Evolutionary conservation across 1,139 yeast species (phyloP), one percentile per base, ranked within the genome.

Genomic region (Candida sp.): DNA sequence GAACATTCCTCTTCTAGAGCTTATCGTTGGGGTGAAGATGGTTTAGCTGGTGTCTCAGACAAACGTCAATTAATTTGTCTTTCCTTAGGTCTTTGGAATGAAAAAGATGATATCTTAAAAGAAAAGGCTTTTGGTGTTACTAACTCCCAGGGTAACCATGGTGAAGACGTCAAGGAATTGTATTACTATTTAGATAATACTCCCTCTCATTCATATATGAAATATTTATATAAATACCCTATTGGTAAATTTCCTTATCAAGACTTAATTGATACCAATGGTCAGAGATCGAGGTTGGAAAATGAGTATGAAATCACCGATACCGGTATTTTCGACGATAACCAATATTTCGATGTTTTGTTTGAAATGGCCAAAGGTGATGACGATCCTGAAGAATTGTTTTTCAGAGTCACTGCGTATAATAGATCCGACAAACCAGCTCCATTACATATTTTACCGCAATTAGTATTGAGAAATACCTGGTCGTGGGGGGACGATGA

Each of bases 21-120:
- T 15, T 91, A 87, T 60, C 75, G 98, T 43, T 91, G 98, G 98
- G 96, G 97, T 40, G 98, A 91, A 64, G 98, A 91, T 61, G 98
- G 98, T 4, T 72, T 91, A 54, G 96, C 95, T 7, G 98, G 98
- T 43, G 87, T 89, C 21, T 79, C 88, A 47, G 98, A 91, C 61
- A 82, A 88, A 52, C 91, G 88, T 56, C 97, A 88, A 61, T 65
- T 79, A 56, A 70, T 88, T 43, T 86, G 95, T 61, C 65, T 88
- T 51, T 78, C 89, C 33, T 74, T 90, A 71, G 96, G 91, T 1
- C 73, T 91, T 49, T 91, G 98, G 98, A 91, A 91, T 67, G 97
- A 87, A 48, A 75, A 88, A 55, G 98, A 91, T 63, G 84, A 80
- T 35, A 79, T 90, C 52, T 75, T 91, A 61, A 91, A 91, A 64